Percentiles rank a stretch among this genome's conserved stretches.
phyloP scores from a whole-genome alignment of 2,329 filamentous ascomycete species.

The Cercospora sp. region DNA sequence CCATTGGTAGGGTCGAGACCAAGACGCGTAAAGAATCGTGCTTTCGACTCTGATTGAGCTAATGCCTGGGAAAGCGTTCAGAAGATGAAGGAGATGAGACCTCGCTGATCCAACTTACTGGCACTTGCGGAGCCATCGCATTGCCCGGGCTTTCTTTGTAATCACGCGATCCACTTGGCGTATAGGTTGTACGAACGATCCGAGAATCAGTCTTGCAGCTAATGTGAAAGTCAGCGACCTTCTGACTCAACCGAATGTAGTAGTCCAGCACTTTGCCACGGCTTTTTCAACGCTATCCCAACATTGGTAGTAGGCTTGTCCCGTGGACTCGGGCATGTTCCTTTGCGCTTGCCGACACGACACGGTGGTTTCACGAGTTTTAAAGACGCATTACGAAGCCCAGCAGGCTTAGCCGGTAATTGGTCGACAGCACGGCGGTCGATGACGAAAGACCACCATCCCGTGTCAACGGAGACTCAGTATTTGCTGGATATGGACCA shows the following conservation, averaged over 20 bases:
- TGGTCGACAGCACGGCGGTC: background rate
- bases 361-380: background rate
- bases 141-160: background rate
- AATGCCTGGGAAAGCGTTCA: conserved; percentile 24
- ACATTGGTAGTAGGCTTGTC: background rate
- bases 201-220: conserved; percentile 1
- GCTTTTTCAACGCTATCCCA: conserved; percentile 6
- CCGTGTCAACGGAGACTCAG: background rate
- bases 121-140: conserved; percentile 20
- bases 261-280: conserved; percentile 2
- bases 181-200: background rate
- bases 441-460: conserved; percentile 7
- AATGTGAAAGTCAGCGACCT: background rate
- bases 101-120: conserved; percentile 1
- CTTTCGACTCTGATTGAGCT: conserved; percentile 47
- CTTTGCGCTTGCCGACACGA: conserved; percentile 7
- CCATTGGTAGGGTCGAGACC: conserved; percentile 42
- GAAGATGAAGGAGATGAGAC: background rate
- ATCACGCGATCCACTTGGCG: conserved; percentile 10
- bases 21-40: conserved; percentile 44
- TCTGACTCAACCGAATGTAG: background rate
- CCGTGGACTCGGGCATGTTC: conserved; percentile 8
- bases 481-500: conserved; percentile 4
- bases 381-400: background rate
- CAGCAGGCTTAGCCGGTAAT: conserved; percentile 4